These are phyloP conservation scores for Torulaspora quercuum DNA, from an alignment of 805 yeast genomes.

Conservation along the genomic window DNA sequence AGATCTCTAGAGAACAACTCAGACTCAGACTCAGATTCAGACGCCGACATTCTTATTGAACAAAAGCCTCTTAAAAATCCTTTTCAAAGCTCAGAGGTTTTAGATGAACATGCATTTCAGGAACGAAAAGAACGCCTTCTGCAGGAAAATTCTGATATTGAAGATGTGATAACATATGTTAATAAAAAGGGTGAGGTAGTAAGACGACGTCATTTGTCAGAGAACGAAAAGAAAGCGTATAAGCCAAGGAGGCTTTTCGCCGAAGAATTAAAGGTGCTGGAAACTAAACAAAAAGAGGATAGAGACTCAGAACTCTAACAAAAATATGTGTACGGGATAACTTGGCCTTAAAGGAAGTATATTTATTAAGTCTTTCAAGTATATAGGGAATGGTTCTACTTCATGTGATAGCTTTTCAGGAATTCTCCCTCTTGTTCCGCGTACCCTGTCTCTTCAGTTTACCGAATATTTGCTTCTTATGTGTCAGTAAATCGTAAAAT, in stretches of 20 bases:
- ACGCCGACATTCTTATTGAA: slow-evolving; percentile 2
- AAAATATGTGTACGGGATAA: background rate
- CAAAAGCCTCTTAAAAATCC: slow-evolving; percentile 15
- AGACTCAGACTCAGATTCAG: slow-evolving; percentile 13
- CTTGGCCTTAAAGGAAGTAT: too few relatives aligned
- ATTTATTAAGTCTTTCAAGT: too few relatives aligned
- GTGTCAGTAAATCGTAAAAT: slow-evolving; percentile 56
- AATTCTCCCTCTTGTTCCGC: slow-evolving; percentile 10
- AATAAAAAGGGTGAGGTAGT: slow-evolving; percentile 36
- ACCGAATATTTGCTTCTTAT: slow-evolving; percentile 61
- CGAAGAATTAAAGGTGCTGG: slow-evolving; percentile 17
- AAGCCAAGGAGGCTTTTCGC: slow-evolving; percentile 32
- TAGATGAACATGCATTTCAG: slow-evolving; percentile 16
- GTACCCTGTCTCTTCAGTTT: slow-evolving; percentile 47
- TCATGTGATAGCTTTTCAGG: slow-evolving; percentile 3
- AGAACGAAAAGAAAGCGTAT: slow-evolving; percentile 25
- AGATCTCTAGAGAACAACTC: slow-evolving; percentile 16
- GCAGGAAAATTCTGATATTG: slow-evolving; percentile 22
- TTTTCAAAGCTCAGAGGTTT: slow-evolving; percentile 12
- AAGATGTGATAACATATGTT: slow-evolving; percentile 30
- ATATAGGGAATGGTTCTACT: too few relatives aligned
- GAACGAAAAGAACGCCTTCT: slow-evolving; percentile 19
- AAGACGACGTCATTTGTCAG: slow-evolving; percentile 23
- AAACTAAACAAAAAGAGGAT: slow-evolving; percentile 3
- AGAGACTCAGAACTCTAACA: slow-evolving; percentile 3